These are phyloP conservation scores for Sphagnurus paluster DNA, from an alignment of 1,284 basidiomycete genomes.

Conservation along the genomic window DNA sequence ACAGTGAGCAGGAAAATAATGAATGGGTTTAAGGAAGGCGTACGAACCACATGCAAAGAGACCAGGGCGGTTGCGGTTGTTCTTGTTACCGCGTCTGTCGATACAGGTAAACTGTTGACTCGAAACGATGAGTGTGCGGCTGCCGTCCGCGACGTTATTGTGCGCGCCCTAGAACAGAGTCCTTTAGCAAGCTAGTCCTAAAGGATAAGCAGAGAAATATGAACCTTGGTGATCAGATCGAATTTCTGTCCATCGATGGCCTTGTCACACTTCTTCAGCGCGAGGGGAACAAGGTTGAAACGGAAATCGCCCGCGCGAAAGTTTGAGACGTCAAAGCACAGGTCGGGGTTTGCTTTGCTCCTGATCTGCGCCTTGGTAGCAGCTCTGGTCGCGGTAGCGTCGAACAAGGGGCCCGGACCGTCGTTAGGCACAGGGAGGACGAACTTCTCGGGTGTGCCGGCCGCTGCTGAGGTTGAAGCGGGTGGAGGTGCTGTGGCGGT, in stretches of 20 bases:
- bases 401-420: slow-evolving; percentile 22
- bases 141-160: slow-evolving; percentile 19
- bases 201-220: neutral
- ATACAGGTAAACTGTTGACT: slow-evolving; percentile 27
- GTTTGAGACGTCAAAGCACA: slow-evolving; percentile 26
- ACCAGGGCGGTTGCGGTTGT: slow-evolving; percentile 23
- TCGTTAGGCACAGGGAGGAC: slow-evolving; percentile 19
- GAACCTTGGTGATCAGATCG: slow-evolving; percentile 26
- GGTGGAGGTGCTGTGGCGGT: neutral
- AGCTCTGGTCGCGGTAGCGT: slow-evolving; percentile 22
- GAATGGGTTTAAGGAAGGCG: too few species aligned
- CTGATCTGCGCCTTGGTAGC: slow-evolving; percentile 20
- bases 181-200: neutral
- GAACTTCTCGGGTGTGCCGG: slow-evolving; percentile 18
- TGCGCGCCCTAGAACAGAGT: slow-evolving; percentile 9
- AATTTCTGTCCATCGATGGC: slow-evolving; percentile 23
- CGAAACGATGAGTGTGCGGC: slow-evolving; percentile 23
- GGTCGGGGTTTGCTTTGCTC: slow-evolving; percentile 17
- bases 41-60: slow-evolving; percentile 26
- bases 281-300: slow-evolving; percentile 25
- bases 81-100: slow-evolving; percentile 24
- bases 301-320: slow-evolving; percentile 25
- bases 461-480: neutral
- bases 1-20: neutral
- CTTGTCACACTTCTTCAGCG: slow-evolving; percentile 21